Conservation (phyloP, 345 rosid genomes). For the Toxicodendron radicans region DNA sequence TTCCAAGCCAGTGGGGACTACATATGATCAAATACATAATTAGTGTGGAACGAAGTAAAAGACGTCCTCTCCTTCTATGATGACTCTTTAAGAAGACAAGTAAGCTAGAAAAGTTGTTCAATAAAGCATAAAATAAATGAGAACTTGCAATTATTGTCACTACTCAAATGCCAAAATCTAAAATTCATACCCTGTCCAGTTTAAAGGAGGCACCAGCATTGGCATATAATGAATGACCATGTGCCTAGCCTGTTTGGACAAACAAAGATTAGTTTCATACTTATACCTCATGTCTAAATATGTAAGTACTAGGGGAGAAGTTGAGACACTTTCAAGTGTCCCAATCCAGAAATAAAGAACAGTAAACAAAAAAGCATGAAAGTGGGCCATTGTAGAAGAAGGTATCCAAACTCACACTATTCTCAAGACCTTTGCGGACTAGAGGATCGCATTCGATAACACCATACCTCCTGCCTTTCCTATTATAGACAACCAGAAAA, state of each 20-base stretch:
- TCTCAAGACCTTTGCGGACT: conserved; percentile 81
- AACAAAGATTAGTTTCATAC: conserved; percentile 26
- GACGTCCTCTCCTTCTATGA: neutral
- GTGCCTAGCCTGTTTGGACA: conserved; percentile 76
- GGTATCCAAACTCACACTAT: conserved; percentile 58
- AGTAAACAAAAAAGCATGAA: conserved; percentile 7
- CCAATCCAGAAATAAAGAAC: neutral
- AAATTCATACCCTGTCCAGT: conserved; percentile 90
- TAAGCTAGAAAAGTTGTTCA: conserved; percentile 5
- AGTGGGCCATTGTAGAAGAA: neutral
- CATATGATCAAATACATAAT: neutral
- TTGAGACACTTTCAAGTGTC: too few species aligned
- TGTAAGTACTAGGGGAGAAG: conserved; percentile 3
- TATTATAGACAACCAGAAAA: conserved; percentile 31
- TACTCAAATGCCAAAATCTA: conserved; percentile 6
- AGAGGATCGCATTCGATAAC: conserved; percentile 92
- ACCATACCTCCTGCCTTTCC: conserved; percentile 89
- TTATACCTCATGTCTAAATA: conserved; percentile 17
- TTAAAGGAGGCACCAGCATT: conserved; percentile 86
- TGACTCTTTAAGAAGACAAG: neutral
- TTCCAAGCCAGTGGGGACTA: neutral
- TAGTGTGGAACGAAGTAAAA: neutral
- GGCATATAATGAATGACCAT: conserved; percentile 99
- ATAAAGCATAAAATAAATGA: conserved; percentile 4
- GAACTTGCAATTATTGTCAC: neutral